Conservation (phyloP, 805 yeast species). For the Saturnispora gosingensis region DNA sequence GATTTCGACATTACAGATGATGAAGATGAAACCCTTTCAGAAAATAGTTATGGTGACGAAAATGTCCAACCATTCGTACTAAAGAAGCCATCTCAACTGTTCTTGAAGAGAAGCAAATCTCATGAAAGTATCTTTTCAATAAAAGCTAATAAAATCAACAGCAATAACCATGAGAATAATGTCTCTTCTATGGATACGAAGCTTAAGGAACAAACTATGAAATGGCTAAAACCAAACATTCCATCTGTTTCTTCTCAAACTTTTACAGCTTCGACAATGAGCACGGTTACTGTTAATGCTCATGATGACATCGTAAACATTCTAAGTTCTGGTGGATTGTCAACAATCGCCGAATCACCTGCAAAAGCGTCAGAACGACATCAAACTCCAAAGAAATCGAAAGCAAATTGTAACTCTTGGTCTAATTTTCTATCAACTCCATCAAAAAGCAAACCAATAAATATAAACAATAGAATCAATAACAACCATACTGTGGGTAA, state of each 20-base stretch:
- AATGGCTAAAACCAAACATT: constrained; percentile 23
- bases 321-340: constrained; percentile 8
- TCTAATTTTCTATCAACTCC: constrained; percentile 1
- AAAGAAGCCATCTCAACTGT: constrained; percentile 9
- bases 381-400: background rate
- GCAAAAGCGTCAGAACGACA: background rate
- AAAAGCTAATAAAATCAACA: background rate
- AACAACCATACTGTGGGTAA: background rate
- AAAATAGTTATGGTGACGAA: constrained; percentile 20
- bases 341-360: constrained; percentile 4
- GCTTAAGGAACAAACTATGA: constrained; percentile 24
- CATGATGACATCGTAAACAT: constrained; percentile 12
- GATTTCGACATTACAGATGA: constrained; percentile 1
- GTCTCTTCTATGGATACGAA: constrained; percentile 12
- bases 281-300: constrained; percentile 2
- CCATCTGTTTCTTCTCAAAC: constrained; percentile 16
- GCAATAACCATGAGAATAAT: background rate
- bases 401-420: background rate
- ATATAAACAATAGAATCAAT: background rate
- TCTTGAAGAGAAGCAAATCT: constrained; percentile 17
- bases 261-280: background rate
- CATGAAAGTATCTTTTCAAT: constrained; percentile 24
- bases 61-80: constrained; percentile 18
- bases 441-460: constrained; percentile 5
- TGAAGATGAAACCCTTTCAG: constrained; percentile 11